phyloP scores from a whole-genome alignment of 2,329 filamentous ascomycete species.

The Pseudonectria buxi region DNA sequence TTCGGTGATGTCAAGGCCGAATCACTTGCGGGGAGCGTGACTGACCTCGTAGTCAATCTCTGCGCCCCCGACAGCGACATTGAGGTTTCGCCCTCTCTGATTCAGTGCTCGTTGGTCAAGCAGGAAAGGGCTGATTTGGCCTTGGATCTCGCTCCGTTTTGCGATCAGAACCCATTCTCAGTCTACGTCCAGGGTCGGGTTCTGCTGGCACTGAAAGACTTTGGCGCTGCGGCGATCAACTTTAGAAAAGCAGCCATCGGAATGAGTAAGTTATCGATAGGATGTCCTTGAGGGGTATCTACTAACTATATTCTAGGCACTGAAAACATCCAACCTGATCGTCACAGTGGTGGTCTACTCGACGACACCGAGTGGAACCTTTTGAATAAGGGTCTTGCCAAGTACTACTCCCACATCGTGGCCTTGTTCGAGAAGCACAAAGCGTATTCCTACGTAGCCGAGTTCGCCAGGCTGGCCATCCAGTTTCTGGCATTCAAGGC shows the following conservation, averaged over 20 bases:
- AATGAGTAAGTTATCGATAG: constrained; percentile 56
- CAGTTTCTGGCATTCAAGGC: constrained; percentile 44
- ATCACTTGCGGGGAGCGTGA: constrained; percentile 53
- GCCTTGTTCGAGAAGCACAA: constrained; percentile 72
- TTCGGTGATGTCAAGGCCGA: constrained; percentile 45
- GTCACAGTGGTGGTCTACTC: constrained; percentile 60
- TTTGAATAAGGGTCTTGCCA: constrained; percentile 65
- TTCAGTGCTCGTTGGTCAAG: constrained; percentile 57
- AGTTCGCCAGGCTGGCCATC: constrained; percentile 72
- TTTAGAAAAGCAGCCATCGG: constrained; percentile 81
- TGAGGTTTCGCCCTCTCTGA: constrained; percentile 52
- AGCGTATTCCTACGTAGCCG: constrained; percentile 72
- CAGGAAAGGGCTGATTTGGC: constrained; percentile 54
- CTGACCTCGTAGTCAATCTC: constrained; percentile 59
- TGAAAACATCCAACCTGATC: constrained; percentile 38
- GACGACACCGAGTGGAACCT: constrained; percentile 67
- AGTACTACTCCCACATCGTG: constrained; percentile 83
- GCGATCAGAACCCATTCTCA: constrained; percentile 53
- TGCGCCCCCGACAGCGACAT: constrained; percentile 61
- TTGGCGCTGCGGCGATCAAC: constrained; percentile 61
- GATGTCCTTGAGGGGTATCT: not conserved
- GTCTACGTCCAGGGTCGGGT: constrained; percentile 83
- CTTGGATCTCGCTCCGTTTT: constrained; percentile 49
- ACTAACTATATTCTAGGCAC: constrained; percentile 35
- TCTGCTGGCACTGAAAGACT: constrained; percentile 65